Percentiles rank a stretch among this genome's conserved stretches.
phyloP scores from a whole-genome alignment of 73 alveolate species.

The Tetrahymena malaccensis region DNA sequence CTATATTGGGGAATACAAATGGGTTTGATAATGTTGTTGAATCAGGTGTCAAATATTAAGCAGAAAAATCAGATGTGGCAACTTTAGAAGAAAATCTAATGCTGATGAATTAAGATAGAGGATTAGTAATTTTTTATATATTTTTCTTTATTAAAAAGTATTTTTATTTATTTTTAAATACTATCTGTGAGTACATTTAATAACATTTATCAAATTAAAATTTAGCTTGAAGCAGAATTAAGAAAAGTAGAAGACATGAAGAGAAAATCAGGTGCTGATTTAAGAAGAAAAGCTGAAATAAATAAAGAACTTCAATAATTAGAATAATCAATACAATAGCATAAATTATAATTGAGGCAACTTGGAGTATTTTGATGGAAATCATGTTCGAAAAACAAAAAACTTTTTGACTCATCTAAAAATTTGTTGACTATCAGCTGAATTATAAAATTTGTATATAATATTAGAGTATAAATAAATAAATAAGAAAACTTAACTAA shows the following conservation, averaged over 20 bases:
- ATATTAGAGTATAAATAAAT: too few species aligned
- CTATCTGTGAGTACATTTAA: background rate
- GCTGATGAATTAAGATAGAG: background rate
- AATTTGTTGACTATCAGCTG: background rate
- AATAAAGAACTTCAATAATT: background rate
- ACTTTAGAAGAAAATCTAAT: background rate
- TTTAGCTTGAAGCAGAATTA: background rate
- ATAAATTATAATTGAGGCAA: background rate
- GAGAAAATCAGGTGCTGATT: background rate
- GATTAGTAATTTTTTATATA: background rate
- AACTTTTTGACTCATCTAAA: background rate
- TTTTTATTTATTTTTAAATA: background rate
- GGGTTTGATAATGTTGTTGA: background rate
- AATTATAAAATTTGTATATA: background rate
- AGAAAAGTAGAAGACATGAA: background rate
- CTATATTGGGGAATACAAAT: background rate
- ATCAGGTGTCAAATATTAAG: background rate
- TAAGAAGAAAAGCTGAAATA: background rate
- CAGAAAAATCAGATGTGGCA: background rate
- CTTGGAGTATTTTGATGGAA: background rate
- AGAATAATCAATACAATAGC: background rate
- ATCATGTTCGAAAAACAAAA: background rate
- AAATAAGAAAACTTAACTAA: background rate
- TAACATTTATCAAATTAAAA: background rate
- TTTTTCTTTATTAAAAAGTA: too few species aligned